phyloP scores from a whole-genome alignment of 495 filamentous ascomycete species.

The Tetracladium setigerum region DNA sequence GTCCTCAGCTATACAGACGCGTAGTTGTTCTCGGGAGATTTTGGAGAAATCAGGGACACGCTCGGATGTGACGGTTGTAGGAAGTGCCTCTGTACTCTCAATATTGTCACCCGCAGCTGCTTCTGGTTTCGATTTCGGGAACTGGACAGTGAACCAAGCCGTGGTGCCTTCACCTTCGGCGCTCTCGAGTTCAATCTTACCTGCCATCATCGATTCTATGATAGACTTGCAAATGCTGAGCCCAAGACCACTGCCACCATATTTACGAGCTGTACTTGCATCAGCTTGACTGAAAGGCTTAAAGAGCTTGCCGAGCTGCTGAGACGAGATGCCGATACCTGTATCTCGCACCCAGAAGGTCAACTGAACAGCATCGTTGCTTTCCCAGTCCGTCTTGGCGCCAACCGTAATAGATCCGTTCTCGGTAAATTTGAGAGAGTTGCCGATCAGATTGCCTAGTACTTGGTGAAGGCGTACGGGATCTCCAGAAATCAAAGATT shows the following conservation, averaged over 20 bases:
- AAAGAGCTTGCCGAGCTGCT: slow-evolving; percentile 80
- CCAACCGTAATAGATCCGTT: slow-evolving; percentile 76
- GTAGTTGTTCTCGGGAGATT: slow-evolving; percentile 68
- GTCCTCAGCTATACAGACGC: slow-evolving; percentile 86
- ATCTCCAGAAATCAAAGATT: slow-evolving; percentile 80
- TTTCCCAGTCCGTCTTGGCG: slow-evolving; percentile 62
- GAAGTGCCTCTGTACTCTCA: slow-evolving; percentile 12
- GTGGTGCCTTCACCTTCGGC: slow-evolving; percentile 70
- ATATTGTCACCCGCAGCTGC: slow-evolving; percentile 37
- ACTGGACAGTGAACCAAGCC: slow-evolving; percentile 75
- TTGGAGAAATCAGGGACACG: slow-evolving; percentile 43
- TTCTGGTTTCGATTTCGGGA: slow-evolving; percentile 61
- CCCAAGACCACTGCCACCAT: slow-evolving; percentile 84
- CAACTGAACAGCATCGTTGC: slow-evolving; percentile 57
- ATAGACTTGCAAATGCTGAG: slow-evolving; percentile 92
- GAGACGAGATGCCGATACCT: slow-evolving; percentile 77
- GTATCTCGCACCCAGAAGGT: slow-evolving; percentile 86
- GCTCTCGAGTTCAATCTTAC: slow-evolving; percentile 75
- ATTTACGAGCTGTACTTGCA: slow-evolving; percentile 76
- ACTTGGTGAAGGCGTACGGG: slow-evolving; percentile 88
- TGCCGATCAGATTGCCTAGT: slow-evolving; percentile 86
- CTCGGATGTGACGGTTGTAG: slow-evolving; percentile 14
- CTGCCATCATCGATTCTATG: slow-evolving; percentile 84
- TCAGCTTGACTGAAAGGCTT: slow-evolving; percentile 88
- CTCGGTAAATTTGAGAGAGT: slow-evolving; percentile 90